Base-by-base conservation (phyloP, 257 asterid genomes). In the Voacanga thouarsii region DNA sequence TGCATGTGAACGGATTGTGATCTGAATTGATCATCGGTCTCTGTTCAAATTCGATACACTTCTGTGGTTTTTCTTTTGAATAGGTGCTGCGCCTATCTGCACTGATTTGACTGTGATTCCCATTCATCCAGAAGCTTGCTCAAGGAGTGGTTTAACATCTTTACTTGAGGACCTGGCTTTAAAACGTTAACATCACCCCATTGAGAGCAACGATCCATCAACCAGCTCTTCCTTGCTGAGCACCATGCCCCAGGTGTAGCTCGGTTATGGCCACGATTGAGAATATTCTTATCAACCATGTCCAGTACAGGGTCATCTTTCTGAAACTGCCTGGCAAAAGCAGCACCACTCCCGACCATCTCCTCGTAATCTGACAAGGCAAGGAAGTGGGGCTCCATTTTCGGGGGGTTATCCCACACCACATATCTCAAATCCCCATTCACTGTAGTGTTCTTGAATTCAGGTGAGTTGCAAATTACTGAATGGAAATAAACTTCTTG, bases 231-330 rank as follows among this genome's bases (percentile, higher is more conserved):
- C 55, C 90, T 83, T 33, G 96, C 97, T 0, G 80, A 83, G 83
- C 99, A 96, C 99, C 99, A 96, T 11, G 97, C 93, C 7, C 99
- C 99, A 0, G 97, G 98, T 3, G 99, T 86, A 41, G 83, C 97
- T 28, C 89, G 84, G 80, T 94, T 89, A 12, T 77, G 86, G 43
- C 86, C 90, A 21, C 99, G 96, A 69, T 74, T 80, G 59, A 96
- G 97, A 88, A 96, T 87, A 24, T 87, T 82, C 71, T 77, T 68
- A 65, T 96, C 99, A 26, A 96, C 88, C 97, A 89, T 88, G 80
- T 92, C 96, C 77, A 96, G 86, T n/a, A 94, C 92, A 0, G 90
- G 78, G 24, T 83, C 91, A 1, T 88, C 83, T 80, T 83, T 87
- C 71, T 82, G 86, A 43, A 96, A 96, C 87, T 92, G 96, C 68